These are phyloP conservation scores for Aspergillus caelatus DNA, from an alignment of 2,329 filamentous ascomycete species.

Conservation along the genomic window DNA sequence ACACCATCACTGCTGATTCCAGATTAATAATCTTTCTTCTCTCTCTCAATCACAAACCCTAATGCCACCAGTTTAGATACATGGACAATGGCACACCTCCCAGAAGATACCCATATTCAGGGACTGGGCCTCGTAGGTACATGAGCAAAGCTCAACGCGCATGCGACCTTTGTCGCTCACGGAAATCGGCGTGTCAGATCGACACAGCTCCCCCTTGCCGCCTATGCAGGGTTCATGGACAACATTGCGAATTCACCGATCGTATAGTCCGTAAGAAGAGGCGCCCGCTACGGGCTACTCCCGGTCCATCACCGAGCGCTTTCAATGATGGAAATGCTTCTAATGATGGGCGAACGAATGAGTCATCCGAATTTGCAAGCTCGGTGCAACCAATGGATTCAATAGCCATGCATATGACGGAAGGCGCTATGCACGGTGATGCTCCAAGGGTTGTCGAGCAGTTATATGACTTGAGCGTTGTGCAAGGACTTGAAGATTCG, in stretches of 20 bases:
- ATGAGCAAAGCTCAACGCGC: conserved; percentile 14
- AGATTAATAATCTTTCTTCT: background rate
- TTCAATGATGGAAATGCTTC: background rate
- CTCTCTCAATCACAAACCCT: background rate
- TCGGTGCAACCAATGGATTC: background rate
- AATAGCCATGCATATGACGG: background rate
- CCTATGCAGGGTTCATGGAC: conserved; percentile 3
- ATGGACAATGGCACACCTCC: background rate
- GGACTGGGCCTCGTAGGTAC: conserved; percentile 6
- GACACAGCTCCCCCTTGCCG: conserved; percentile 6
- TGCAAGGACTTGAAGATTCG: background rate
- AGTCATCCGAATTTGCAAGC: background rate
- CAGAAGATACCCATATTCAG: background rate
- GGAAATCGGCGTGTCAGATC: conserved; percentile 12
- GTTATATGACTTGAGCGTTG: background rate
- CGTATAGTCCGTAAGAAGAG: background rate
- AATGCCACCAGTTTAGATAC: background rate
- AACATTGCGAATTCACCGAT: conserved; percentile 7
- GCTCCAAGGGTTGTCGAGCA: background rate
- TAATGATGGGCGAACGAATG: background rate
- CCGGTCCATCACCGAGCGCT: background rate
- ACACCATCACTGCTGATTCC: background rate
- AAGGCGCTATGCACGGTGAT: background rate
- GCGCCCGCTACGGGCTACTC: background rate
- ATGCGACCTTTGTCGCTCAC: conserved; percentile 9